Conservation (phyloP, 352 stramenopile species). For the Aphanomyces cochlioides region DNA sequence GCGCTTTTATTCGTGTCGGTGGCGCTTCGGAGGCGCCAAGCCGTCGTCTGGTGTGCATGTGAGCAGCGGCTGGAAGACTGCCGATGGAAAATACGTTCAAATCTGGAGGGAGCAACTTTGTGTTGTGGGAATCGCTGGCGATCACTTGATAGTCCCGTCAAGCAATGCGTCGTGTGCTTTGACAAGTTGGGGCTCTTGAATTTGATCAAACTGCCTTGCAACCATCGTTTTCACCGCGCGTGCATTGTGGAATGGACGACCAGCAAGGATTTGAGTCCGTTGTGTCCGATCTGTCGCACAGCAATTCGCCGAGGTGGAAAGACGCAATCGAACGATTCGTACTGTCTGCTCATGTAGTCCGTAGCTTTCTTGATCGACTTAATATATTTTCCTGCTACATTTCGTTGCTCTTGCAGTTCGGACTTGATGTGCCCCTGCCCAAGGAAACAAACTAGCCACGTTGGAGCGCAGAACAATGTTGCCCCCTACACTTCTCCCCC, state of each 20-base stretch:
- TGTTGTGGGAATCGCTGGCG: slow-evolving; percentile 6
- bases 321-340: too few species aligned
- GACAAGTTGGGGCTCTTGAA: background rate
- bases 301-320: too few species aligned
- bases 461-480: too few species aligned
- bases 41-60: background rate
- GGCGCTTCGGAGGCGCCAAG: slow-evolving; percentile 21
- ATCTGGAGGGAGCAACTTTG: background rate
- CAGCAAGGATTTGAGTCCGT: too few species aligned
- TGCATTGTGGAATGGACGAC: slow-evolving; percentile 7
- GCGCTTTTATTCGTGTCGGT: slow-evolving; percentile 21
- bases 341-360: too few species aligned
- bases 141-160: background rate
- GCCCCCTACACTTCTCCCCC: too few species aligned
- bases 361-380: too few species aligned
- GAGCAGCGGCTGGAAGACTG: slow-evolving; percentile 17
- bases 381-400: too few species aligned
- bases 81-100: background rate
- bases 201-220: background rate
- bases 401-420: too few species aligned
- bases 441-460: too few species aligned
- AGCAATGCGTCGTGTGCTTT: slow-evolving; percentile 19
- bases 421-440: too few species aligned
- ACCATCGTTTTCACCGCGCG: slow-evolving; percentile 1
- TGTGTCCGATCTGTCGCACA: too few species aligned